phyloP scores from a whole-genome alignment of 2,329 filamentous ascomycete species.

The Blumeria graminis region DNA sequence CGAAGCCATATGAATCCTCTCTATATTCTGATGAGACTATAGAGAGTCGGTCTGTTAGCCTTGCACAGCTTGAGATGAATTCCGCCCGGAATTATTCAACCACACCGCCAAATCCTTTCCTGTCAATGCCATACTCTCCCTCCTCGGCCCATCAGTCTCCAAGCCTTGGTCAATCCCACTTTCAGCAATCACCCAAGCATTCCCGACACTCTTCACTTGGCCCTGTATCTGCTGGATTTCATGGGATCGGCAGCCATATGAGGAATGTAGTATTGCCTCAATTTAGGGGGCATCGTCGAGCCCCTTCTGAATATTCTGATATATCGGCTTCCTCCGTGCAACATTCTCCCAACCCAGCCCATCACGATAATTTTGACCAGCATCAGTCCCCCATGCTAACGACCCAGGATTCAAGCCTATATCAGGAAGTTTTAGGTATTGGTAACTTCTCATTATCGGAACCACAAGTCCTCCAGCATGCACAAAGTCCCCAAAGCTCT shows the following conservation, averaged over 20 bases:
- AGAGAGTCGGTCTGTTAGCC: conserved; percentile 21
- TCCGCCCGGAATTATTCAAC: conserved; percentile 14
- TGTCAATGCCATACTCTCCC: conserved; percentile 12
- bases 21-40: conserved; percentile 30
- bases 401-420: conserved; percentile 46
- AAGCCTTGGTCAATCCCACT: conserved; percentile 14
- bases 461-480: conserved; percentile 22
- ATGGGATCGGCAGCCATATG: conserved; percentile 21
- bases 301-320: conserved; percentile 79
- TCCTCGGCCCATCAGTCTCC: conserved; percentile 14
- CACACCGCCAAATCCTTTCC: conserved; percentile 13
- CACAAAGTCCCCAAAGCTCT: conserved; percentile 45
- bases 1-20: conserved; percentile 34
- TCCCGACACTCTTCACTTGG: conserved; percentile 15
- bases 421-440: conserved; percentile 56
- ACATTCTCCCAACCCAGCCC: conserved; percentile 58
- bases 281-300: conserved; percentile 64
- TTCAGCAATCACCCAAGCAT: conserved; percentile 13
- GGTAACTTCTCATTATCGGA: conserved; percentile 62
- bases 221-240: conserved; percentile 20
- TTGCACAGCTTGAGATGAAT: conserved; percentile 24
- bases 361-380: conserved; percentile 57
- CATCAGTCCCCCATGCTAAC: conserved; percentile 61
- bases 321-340: conserved; percentile 69
- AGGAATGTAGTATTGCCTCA: conserved; percentile 31